phyloP scores from a whole-genome alignment of 1,284 basidiomycete genomes.

The Ceratobasidium sp. region DNA sequence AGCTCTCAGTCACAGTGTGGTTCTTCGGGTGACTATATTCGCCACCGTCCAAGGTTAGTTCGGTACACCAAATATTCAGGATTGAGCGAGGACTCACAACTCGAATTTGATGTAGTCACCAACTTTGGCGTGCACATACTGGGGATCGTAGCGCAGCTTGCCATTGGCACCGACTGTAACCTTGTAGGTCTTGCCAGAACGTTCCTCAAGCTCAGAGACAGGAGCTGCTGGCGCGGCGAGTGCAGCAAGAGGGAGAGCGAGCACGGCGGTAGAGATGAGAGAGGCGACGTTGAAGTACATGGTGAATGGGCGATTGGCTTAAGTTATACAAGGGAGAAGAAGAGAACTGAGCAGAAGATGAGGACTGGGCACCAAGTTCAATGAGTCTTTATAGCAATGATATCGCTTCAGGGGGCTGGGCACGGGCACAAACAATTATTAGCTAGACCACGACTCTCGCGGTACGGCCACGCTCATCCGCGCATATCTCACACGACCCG shows the following conservation, averaged over 20 bases:
- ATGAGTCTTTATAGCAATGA: neutral
- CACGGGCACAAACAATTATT: neutral
- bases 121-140: conserved; percentile 17
- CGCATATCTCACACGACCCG: neutral
- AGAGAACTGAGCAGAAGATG: neutral
- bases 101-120: conserved; percentile 26
- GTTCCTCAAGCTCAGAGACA: neutral
- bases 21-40: conserved; percentile 41
- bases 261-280: conserved; percentile 12
- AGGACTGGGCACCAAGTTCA: neutral
- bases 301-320: conserved; percentile 19
- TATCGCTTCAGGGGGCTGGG: neutral
- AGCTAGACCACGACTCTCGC: too few relatives aligned
- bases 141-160: conserved; percentile 13
- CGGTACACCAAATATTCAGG: neutral
- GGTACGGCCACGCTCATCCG: neutral
- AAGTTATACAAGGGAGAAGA: neutral
- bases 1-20: conserved; percentile 43
- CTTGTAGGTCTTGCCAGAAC: conserved; percentile 12
- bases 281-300: conserved; percentile 38
- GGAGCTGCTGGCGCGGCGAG: conserved; percentile 17
- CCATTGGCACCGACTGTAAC: conserved; percentile 24
- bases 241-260: conserved; percentile 26
- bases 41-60: neutral
- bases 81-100: conserved; percentile 9